Evolutionary conservation across 2,329 filamentous ascomycete genomes (phyloP).

Genomic region (Westerdykella ornata): DNA sequence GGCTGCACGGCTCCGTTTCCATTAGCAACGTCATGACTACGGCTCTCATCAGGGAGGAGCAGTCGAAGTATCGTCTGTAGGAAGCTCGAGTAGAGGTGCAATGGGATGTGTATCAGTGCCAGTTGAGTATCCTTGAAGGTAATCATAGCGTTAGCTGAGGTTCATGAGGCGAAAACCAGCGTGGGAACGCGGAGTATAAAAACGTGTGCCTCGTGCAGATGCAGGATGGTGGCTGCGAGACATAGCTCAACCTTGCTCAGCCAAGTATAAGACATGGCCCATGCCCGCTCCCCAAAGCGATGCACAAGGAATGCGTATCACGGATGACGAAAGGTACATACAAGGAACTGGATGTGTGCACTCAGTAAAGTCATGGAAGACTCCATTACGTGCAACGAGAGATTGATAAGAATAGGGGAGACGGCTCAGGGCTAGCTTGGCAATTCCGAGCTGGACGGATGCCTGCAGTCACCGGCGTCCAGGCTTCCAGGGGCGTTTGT

Average conservation of each 20-base stretch:
- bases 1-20: conserved; percentile 29
- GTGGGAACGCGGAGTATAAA: conserved; percentile 29
- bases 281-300: conserved; percentile 1
- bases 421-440: conserved; percentile 14
- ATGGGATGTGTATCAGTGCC: conserved; percentile 82
- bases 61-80: conserved; percentile 82
- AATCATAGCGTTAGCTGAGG: conserved; percentile 33
- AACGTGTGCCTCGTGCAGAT: conserved; percentile 20
- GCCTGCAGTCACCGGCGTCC: conserved; percentile 23
- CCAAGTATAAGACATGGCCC: conserved; percentile 15
- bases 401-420: conserved; percentile 28
- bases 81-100: conserved; percentile 68
- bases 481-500: conserved; percentile 15
- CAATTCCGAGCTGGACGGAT: conserved; percentile 10
- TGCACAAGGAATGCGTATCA: conserved; percentile 18
- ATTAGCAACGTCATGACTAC: conserved; percentile 18
- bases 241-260: conserved; percentile 19
- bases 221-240: conserved; percentile 24
- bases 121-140: conserved; percentile 69
- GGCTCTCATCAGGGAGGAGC: conserved; percentile 58
- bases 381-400: conserved; percentile 35
- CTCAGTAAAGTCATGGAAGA: conserved; percentile 43
- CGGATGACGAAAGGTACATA: conserved; percentile 30
- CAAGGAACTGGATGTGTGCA: conserved; percentile 46
- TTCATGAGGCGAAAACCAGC: conserved; percentile 15